A percentile compares a stretch with the other conserved stretches of the same genome.
These are phyloP conservation scores for Lachancea sp. DNA, from an alignment of 805 yeast genomes.

Conservation along the genomic window DNA sequence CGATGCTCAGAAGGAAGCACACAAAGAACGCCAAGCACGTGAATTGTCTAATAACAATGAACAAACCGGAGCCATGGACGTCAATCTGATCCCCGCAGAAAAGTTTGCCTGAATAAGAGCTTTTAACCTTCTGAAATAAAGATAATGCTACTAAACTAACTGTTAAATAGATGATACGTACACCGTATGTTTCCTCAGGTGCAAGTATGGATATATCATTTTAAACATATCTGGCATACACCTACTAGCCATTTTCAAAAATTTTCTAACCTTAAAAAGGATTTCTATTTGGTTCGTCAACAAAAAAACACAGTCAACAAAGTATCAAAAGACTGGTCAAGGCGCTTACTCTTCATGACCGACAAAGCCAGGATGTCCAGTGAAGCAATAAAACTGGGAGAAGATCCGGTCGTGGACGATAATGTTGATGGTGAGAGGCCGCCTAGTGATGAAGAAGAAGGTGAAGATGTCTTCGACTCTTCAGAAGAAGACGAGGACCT, in stretches of 20 bases:
- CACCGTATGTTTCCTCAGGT: too few species aligned
- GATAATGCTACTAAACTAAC: background rate
- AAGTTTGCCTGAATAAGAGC: constrained; percentile 14
- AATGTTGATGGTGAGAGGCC: constrained; percentile 36
- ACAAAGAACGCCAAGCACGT: constrained; percentile 21
- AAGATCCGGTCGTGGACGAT: constrained; percentile 32
- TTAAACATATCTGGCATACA: background rate
- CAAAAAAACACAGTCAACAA: background rate
- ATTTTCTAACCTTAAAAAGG: background rate
- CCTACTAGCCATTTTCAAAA: background rate
- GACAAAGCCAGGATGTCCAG: constrained; percentile 8
- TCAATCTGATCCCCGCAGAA: constrained; percentile 27
- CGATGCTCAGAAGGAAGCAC: constrained; percentile 15
- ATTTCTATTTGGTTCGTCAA: too few species aligned
- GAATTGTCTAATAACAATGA: constrained; percentile 26
- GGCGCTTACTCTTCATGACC: too few species aligned
- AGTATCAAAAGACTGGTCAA: background rate
- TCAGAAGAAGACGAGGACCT: constrained; percentile 85
- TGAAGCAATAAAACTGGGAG: constrained; percentile 11
- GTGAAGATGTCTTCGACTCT: constrained; percentile 55
- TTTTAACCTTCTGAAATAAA: too few species aligned
- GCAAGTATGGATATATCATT: background rate
- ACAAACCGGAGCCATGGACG: constrained; percentile 31
- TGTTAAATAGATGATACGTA: too few species aligned
- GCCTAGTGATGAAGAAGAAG: constrained; percentile 40